phyloP scores from a whole-genome alignment of 495 filamentous ascomycete genomes.

The Aspergillus indologenus region DNA sequence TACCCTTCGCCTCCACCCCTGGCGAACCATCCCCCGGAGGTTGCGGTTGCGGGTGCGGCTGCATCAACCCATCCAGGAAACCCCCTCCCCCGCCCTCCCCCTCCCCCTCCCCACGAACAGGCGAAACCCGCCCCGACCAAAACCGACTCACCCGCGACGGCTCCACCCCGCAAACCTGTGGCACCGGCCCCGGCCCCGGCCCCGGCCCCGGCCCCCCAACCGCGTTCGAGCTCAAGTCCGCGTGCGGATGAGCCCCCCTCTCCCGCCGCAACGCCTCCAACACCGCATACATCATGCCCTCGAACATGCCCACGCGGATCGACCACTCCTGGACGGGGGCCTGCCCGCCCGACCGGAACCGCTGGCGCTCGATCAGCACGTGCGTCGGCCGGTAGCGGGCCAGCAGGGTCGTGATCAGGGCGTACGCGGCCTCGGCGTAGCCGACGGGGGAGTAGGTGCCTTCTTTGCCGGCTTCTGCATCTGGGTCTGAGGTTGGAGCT shows the following conservation, averaged over 20 bases:
- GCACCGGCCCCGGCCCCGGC: slow-evolving; percentile 18
- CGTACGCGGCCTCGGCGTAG: slow-evolving; percentile 61
- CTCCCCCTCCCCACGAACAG: slow-evolving; percentile 10
- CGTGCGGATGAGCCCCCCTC: slow-evolving; percentile 17
- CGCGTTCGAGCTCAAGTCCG: too few relatives aligned
- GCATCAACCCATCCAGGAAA: not conserved
- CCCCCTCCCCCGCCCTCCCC: not conserved
- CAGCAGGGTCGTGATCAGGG: slow-evolving; percentile 53
- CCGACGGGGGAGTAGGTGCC: slow-evolving; percentile 50
- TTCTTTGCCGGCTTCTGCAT: slow-evolving; percentile 11
- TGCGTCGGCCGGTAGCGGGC: slow-evolving; percentile 56
- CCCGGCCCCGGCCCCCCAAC: slow-evolving; percentile 22
- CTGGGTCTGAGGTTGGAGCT: too few relatives aligned
- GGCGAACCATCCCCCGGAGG: too few relatives aligned
- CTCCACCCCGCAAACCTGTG: slow-evolving; percentile 33
- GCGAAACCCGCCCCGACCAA: too few relatives aligned
- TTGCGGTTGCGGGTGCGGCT: too few relatives aligned
- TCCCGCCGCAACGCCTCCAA: slow-evolving; percentile 54
- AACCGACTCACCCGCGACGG: slow-evolving; percentile 41
- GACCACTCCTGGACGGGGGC: slow-evolving; percentile 82
- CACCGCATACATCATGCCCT: slow-evolving; percentile 83
- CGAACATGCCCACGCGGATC: slow-evolving; percentile 82
- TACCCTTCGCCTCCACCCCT: too few relatives aligned
- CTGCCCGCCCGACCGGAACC: slow-evolving; percentile 67
- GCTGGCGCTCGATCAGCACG: slow-evolving; percentile 86